Conservation (phyloP, 495 filamentous ascomycete genomes). For the Clohesyomyces aquaticus region DNA sequence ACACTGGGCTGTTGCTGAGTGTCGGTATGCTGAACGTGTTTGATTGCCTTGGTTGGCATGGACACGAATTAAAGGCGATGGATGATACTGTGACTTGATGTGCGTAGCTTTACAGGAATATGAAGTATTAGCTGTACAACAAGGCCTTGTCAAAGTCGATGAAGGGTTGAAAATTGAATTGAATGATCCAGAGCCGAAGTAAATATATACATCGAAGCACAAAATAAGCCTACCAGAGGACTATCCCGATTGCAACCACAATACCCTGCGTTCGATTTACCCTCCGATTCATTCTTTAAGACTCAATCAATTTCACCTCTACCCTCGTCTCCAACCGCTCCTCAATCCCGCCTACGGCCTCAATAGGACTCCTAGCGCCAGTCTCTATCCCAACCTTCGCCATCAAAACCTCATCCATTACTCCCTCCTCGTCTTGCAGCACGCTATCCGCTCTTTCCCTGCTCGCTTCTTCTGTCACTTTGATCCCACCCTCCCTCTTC, state of each 20-base stretch:
- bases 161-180: no score
- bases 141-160: no score
- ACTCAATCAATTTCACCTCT: background rate
- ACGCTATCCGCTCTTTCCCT: conserved; percentile 28
- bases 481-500: background rate
- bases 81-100: no score
- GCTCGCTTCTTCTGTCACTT: background rate
- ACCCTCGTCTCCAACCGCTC: conserved; percentile 15
- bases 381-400: conserved; percentile 25
- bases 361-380: conserved; percentile 6
- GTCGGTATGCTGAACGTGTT: no score
- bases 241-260: background rate
- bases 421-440: conserved; percentile 11
- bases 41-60: no score
- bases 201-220: conserved; percentile 12
- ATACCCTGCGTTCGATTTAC: background rate
- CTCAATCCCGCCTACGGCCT: conserved; percentile 17
- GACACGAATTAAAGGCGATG: no score
- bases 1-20: no score
- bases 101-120: no score
- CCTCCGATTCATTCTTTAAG: background rate
- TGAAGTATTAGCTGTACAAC: no score
- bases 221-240: background rate
- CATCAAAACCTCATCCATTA: conserved; percentile 16
- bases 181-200: no score